Evolutionary conservation across 2,329 filamentous ascomycete genomes (phyloP).

Genomic region (Pseudogymnoascus pannorum): DNA sequence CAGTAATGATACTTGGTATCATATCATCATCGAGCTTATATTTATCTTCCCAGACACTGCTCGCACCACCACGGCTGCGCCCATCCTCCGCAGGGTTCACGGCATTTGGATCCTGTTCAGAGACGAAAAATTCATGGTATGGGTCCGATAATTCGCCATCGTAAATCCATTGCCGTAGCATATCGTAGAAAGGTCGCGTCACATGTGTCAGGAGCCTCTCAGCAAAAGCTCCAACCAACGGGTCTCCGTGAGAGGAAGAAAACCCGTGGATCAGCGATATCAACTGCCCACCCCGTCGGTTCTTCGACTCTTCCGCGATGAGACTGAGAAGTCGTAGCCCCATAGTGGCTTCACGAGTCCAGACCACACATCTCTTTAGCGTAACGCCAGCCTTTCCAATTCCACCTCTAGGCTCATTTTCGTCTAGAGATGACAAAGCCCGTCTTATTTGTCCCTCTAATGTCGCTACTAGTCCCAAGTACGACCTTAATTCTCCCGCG

Average conservation of each 20-base stretch:
- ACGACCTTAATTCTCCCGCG: slow-evolving; percentile 75
- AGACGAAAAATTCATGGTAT: slow-evolving; percentile 90
- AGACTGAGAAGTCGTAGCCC: slow-evolving; percentile 86
- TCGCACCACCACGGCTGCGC: slow-evolving; percentile 54
- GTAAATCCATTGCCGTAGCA: slow-evolving; percentile 94
- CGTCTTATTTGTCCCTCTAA: slow-evolving; percentile 86
- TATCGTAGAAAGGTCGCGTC: slow-evolving; percentile 92
- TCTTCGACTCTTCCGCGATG: slow-evolving; percentile 85
- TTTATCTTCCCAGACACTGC: slow-evolving; percentile 97
- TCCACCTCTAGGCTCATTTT: slow-evolving; percentile 57
- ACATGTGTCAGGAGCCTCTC: slow-evolving; percentile 81
- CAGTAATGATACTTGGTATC: slow-evolving; percentile 88
- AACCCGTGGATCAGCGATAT: slow-evolving; percentile 92
- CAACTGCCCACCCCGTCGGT: slow-evolving; percentile 79
- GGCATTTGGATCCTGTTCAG: slow-evolving; percentile 61
- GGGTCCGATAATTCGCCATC: slow-evolving; percentile 97
- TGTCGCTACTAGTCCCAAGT: slow-evolving; percentile 83
- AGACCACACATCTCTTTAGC: slow-evolving; percentile 89
- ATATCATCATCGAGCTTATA: slow-evolving; percentile 79
- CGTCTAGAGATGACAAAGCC: slow-evolving; percentile 68
- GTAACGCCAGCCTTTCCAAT: slow-evolving; percentile 86
- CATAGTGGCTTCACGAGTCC: slow-evolving; percentile 96
- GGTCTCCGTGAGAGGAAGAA: slow-evolving; percentile 88
- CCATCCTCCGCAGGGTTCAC: slow-evolving; percentile 38
- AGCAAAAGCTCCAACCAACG: slow-evolving; percentile 87